Evolutionary conservation across 768 basidiomycete species (phyloP).

Genomic region (Pleurotus sapidus): DNA sequence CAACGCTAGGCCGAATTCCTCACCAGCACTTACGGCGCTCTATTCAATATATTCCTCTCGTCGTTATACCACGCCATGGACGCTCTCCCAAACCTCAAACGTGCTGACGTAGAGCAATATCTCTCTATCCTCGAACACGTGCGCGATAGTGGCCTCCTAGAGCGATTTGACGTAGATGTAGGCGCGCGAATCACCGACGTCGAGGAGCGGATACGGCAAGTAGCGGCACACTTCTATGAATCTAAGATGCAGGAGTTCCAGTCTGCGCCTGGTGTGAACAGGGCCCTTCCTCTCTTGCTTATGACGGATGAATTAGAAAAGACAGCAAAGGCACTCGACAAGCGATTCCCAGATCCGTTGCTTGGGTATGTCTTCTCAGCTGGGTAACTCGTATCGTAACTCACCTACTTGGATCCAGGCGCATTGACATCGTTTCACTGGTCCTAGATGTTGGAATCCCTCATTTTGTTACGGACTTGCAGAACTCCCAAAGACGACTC

Average conservation of each 20-base stretch:
- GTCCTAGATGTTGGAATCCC: constrained; percentile 70
- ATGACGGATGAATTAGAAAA: constrained; percentile 93
- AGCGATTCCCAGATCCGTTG: constrained; percentile 82
- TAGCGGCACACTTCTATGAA: constrained; percentile 61
- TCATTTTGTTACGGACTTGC: constrained; percentile 61
- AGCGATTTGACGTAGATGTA: constrained; percentile 73
- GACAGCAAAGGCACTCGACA: constrained; percentile 76
- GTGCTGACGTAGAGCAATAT: constrained; percentile 62
- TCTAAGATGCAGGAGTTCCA: constrained; percentile 62
- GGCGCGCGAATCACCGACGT: constrained; percentile 64
- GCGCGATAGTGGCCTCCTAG: constrained; percentile 65
- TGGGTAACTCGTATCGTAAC: not conserved
- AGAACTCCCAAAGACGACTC: constrained; percentile 66
- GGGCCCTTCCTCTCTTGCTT: constrained; percentile 74
- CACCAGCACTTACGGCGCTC: constrained; percentile 59
- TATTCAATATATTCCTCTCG: constrained; percentile 87
- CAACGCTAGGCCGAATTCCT: constrained; percentile 60
- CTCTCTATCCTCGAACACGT: constrained; percentile 70
- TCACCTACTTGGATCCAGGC: constrained; percentile 31
- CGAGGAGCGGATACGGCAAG: constrained; percentile 57
- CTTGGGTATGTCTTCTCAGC: constrained; percentile 56
- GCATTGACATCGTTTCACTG: constrained; percentile 73
- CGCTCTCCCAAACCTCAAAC: constrained; percentile 68
- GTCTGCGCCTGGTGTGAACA: constrained; percentile 71
- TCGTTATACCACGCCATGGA: constrained; percentile 85